Evolutionary conservation across 163 green algal species (phyloP), one percentile per base, ranked within the genome.

Genomic region (Scenedesmus sp.): DNA sequence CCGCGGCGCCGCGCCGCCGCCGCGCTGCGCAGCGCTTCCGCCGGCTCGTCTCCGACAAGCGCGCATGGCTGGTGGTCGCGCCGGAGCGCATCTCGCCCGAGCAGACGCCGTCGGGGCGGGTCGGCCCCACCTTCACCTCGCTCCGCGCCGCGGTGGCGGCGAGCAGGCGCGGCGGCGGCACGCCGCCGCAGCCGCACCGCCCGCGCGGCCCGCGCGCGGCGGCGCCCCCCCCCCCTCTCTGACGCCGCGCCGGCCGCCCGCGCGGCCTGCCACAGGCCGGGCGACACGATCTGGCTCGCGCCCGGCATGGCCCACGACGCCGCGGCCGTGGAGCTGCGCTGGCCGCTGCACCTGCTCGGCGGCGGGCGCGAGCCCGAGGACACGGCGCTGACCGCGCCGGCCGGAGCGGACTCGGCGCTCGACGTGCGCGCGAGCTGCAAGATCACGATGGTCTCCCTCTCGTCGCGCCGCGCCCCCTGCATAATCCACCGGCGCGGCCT

Each of bases 241-340:
- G 14, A 28, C 24, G 22, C 53, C 24, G 5, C 5, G 9, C 6
- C 24, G 53, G 5, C 53, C 24, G 22, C 53, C 10, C 14, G n/a
- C 24, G 10, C 53, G 22, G 9, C 53, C 24, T 6, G 5, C 6
- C 24, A 47, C 70, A 86, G 81, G 57, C 75, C 81, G 45, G 81
- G 81, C 10, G 81, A 84, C 50, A 86, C 81, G 34, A 83, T 86
- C 65, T 70, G 67, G 62, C 26, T 86, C n/a, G 69, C 75, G 11
- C 69, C 81, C 17, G 81, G 76, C 2, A 48, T 76, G 50, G 10
- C 5, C 9, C 81, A 86, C 44, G 51, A 77, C 34, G 81, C 53
- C 3, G n/a, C 63, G 20, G 60, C 81, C 34, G 50, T 86, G 18
- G 54, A 42, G 10, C 63, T 87, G 13, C 18, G 60, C 17, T 80